These are phyloP conservation scores for Eimeria brunetti DNA, from an alignment of 169 alveolate genomes.

Conservation along the genomic window DNA sequence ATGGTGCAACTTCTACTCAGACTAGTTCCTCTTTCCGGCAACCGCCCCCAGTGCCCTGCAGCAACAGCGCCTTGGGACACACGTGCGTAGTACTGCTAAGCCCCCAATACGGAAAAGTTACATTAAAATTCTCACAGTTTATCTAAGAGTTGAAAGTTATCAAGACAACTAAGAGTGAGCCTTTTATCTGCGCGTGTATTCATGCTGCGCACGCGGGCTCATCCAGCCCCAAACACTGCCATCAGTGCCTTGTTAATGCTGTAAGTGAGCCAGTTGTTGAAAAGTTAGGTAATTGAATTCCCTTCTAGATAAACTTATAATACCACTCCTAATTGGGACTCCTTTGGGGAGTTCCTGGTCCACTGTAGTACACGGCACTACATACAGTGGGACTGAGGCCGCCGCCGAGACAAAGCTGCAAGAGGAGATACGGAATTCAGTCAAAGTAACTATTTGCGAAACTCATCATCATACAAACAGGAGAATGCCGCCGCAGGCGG, in stretches of 20 bases:
- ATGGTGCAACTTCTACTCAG: neutral
- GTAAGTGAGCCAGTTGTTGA: neutral
- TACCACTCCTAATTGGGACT: neutral
- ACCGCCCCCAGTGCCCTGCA: neutral
- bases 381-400: neutral
- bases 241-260: constrained; percentile 5
- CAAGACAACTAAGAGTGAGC: neutral
- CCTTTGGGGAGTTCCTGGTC: neutral
- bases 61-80: neutral
- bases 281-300: neutral
- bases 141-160: neutral
- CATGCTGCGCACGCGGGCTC: constrained; percentile 1
- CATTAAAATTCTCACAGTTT: neutral
- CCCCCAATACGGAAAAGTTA: neutral
- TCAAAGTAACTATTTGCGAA: neutral
- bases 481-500: constrained; percentile 75
- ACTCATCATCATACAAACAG: neutral
- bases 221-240: constrained; percentile 37
- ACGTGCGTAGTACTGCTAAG: neutral
- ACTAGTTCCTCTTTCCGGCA: neutral
- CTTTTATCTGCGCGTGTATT: neutral
- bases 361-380: constrained; percentile 4
- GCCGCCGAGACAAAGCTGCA: constrained; percentile 28
- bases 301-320: neutral
- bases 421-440: neutral